phyloP scores from a whole-genome alignment of 1,284 basidiomycete species.

The Neolentinus lepideus region DNA sequence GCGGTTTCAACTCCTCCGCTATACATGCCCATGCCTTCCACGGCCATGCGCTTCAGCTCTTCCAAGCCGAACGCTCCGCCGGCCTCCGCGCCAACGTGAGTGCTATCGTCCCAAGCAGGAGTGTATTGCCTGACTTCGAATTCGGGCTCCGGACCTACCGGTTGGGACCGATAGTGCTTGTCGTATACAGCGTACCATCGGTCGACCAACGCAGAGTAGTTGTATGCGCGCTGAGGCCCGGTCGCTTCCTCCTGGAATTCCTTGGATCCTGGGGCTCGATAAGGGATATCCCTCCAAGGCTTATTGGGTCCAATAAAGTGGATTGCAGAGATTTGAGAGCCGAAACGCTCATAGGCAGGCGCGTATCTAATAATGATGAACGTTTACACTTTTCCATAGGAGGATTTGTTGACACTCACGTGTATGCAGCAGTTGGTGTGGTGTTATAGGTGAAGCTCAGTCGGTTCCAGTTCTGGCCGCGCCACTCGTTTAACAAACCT shows the following conservation, averaged over 20 bases:
- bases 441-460: conserved; percentile 97
- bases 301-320: conserved; percentile 96
- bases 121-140: conserved; percentile 69
- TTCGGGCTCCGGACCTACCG: conserved; percentile 29
- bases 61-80: conserved; percentile 49
- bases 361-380: conserved; percentile 61
- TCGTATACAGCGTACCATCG: conserved; percentile 92
- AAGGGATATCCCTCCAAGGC: conserved; percentile 78
- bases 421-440: conserved; percentile 96
- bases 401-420: conserved; percentile 48
- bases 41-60: conserved; percentile 60
- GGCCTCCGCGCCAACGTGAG: conserved; percentile 22
- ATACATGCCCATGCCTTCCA: conserved; percentile 41
- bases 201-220: conserved; percentile 76
- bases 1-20: conserved; percentile 2
- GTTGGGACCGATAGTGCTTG: conserved; percentile 64
- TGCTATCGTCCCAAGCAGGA: conserved; percentile 63
- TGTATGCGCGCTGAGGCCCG: conserved; percentile 45
- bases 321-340: conserved; percentile 80
- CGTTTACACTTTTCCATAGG: conserved; percentile 11
- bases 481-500: conserved; percentile 93
- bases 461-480: conserved; percentile 81
- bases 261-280: conserved; percentile 50
- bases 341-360: conserved; percentile 92
- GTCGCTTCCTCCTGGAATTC: conserved; percentile 17